Conservation (phyloP, 1,284 basidiomycete species). For the Tilletia indica region DNA sequence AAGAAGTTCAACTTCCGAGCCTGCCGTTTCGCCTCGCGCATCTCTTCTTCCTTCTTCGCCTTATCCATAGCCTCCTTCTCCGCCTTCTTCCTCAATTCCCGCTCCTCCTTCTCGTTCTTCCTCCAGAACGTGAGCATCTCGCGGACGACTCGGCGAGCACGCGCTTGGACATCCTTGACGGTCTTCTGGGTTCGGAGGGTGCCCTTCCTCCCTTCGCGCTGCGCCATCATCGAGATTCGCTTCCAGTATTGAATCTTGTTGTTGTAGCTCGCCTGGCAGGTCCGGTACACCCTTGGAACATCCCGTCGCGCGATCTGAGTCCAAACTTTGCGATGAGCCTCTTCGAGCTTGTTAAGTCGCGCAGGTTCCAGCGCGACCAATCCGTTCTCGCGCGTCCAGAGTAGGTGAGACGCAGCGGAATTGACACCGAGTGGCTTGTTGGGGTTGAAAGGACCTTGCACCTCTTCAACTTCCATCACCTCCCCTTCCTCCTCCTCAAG, state of each 20-base stretch:
- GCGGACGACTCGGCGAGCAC: slow-evolving; percentile 78
- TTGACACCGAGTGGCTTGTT: slow-evolving; percentile 9
- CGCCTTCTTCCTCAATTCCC: slow-evolving; percentile 86
- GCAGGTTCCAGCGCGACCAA: slow-evolving; percentile 42
- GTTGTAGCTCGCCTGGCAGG: slow-evolving; percentile 46
- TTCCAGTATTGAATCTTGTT: slow-evolving; percentile 65
- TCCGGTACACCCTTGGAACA: slow-evolving; percentile 54
- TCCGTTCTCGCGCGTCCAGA: slow-evolving; percentile 24
- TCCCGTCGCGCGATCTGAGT: slow-evolving; percentile 53
- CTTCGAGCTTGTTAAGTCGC: slow-evolving; percentile 46
- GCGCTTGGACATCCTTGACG: slow-evolving; percentile 82
- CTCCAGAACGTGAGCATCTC: slow-evolving; percentile 93
- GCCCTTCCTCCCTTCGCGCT: slow-evolving; percentile 76
- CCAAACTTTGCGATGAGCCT: slow-evolving; percentile 54
- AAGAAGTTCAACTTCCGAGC: slow-evolving; percentile 97
- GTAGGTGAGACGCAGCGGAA: background rate
- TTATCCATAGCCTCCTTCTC: slow-evolving; percentile 66
- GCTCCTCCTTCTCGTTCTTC: slow-evolving; percentile 89
- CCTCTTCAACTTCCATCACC: background rate
- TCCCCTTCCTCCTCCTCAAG: background rate
- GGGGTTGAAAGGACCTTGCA: background rate
- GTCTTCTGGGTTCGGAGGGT: slow-evolving; percentile 77
- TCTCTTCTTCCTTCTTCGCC: slow-evolving; percentile 89
- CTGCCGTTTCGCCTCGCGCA: slow-evolving; percentile 88
- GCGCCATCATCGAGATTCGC: slow-evolving; percentile 73